These are phyloP conservation scores for Trichosporon asahii DNA, from an alignment of 1,284 basidiomycete genomes.

Conservation along the genomic window DNA sequence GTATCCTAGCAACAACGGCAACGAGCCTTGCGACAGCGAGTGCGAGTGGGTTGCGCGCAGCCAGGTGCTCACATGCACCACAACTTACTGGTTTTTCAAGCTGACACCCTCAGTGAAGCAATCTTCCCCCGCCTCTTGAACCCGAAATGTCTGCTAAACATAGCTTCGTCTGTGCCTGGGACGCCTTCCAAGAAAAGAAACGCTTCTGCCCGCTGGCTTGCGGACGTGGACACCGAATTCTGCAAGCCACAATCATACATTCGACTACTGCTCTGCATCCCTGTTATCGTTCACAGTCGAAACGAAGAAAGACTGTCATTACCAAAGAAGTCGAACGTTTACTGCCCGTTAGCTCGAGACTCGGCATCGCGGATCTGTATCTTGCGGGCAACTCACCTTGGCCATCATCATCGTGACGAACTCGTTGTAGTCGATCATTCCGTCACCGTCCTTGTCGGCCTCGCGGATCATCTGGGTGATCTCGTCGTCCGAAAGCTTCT, in stretches of 20 bases:
- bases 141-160: background rate
- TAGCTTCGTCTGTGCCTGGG: background rate
- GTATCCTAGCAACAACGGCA: background rate
- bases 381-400: conserved; percentile 27
- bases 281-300: background rate
- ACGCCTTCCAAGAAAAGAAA: background rate
- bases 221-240: background rate
- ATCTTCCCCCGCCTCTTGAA: too few species aligned
- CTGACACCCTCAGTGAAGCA: too few species aligned
- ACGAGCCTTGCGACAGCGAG: background rate
- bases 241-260: conserved; percentile 10
- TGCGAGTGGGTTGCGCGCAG: too few species aligned
- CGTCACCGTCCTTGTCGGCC: conserved; percentile 79
- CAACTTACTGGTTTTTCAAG: too few species aligned
- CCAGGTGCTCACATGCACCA: background rate
- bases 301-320: background rate
- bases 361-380: background rate
- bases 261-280: conserved; percentile 10
- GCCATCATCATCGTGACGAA: conserved; percentile 58
- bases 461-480: conserved; percentile 99
- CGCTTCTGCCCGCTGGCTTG: too few species aligned
- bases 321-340: background rate
- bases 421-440: conserved; percentile 54
- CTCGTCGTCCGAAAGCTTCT: conserved; percentile 88
- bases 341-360: background rate